Evolutionary conservation across 352 stramenopile genomes (phyloP), one percentile per base, ranked within the genome.

Genomic region (Phytophthora ohioensis): DNA sequence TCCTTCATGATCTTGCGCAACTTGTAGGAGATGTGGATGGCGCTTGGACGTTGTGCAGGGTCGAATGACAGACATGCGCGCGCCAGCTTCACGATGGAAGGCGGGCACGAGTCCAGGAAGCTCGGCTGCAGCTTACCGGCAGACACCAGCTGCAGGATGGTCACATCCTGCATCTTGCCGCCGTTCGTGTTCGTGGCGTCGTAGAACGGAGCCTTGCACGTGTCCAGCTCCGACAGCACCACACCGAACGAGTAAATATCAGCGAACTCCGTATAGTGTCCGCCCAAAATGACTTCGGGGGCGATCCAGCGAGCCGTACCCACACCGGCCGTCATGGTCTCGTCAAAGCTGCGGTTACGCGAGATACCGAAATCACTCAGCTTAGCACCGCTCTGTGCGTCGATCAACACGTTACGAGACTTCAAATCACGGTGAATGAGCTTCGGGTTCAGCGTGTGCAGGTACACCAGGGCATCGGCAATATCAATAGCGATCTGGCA

Each of bases 1-100:
- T 91, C 82, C 71, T 87, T 88, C 69, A 92, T 78, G 69, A 93
- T 92, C 67, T 90, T 91, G 48, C 84, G 84, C 60, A 93, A 67
- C 67, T 91, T 78, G 75, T 91, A 94, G 15, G 86, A 90, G 39
- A 94, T 82, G 59, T 92, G 81, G 59, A 94, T 91, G 38, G 86
- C 86, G 54, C 80, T 89, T 47, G 86, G 86, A 57, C 86, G 86
- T 11, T 91, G 67, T 5, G 73, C 78, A 8, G 84, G 81, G 61
- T 94, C 80, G 56, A 91, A 92, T 4, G 71, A 72, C 54, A 94
- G 39, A 73, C 86, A 94, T 30, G 82, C 86, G 8, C 69, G 73
- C 42, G 81, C 84, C 51, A 94, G 52, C 65, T 78, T 73, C n/a
- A 92, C 73, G 41, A 91, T 81, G 38, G 85, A 73, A 55, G 67